Conservation (phyloP, 2,329 filamentous ascomycete species). For the Fusarium humuli region DNA sequence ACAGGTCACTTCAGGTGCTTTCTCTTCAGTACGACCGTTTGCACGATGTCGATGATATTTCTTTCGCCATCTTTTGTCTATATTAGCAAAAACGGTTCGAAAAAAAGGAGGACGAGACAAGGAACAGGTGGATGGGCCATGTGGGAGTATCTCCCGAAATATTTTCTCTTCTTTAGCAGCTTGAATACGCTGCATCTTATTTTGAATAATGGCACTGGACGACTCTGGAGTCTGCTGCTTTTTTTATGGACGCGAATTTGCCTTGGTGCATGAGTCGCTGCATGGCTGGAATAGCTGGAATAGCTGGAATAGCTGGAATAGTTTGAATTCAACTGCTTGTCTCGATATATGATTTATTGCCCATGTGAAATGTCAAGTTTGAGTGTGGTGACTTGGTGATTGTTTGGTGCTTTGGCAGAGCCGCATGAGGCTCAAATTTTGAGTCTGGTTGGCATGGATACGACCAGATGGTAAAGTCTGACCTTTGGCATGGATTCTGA, state of each 20-base stretch:
- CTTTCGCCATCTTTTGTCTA: conserved; percentile 17
- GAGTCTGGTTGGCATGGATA: neutral
- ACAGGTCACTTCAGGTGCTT: conserved; percentile 8
- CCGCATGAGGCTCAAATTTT: neutral
- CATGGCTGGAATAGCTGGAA: conserved; percentile 30
- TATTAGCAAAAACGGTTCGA: conserved; percentile 20
- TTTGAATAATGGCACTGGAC: conserved; percentile 41
- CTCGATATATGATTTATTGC: conserved; percentile 4
- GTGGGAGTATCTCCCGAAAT: neutral
- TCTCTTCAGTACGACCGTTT: conserved; percentile 18
- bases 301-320: conserved; percentile 37
- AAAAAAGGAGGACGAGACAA: conserved; percentile 17
- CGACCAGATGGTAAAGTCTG: neutral
- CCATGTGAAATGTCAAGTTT: neutral
- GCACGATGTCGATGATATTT: conserved; percentile 12
- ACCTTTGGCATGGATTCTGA: neutral
- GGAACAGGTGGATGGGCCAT: conserved; percentile 23
- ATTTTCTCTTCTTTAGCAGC: conserved; percentile 27
- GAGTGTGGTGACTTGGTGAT: neutral
- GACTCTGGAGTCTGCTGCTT: conserved; percentile 31
- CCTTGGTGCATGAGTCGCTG: conserved; percentile 23
- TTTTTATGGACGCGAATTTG: conserved; percentile 29
- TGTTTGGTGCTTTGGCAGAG: neutral
- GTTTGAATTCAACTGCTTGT: conserved; percentile 40
- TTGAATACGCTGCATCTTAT: conserved; percentile 13